Evolutionary conservation across 345 rosid genomes (phyloP).

Genomic region (Citrus cavaleriei): DNA sequence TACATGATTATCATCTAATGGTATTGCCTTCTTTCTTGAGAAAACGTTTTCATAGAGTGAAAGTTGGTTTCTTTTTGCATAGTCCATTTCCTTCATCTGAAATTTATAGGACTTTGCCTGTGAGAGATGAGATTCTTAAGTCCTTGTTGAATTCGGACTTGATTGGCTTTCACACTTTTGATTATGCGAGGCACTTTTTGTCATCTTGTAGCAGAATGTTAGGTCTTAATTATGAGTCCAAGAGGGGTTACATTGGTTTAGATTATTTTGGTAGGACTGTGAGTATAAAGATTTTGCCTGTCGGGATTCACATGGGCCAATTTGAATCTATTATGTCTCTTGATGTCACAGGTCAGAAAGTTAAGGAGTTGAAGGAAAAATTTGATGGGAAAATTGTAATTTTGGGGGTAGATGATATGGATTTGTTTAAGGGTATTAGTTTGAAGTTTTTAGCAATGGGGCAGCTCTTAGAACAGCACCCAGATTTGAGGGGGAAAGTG

Average conservation of each 20-base stretch:
- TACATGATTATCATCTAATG: conserved; percentile 87
- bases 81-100: conserved; percentile 79
- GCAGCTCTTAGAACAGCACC: conserved; percentile 48
- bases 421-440: conserved; percentile 70
- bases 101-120: conserved; percentile 63
- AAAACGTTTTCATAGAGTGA: conserved; percentile 44
- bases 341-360: conserved; percentile 38
- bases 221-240: conserved; percentile 72
- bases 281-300: conserved; percentile 69
- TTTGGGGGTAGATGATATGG: conserved; percentile 81
- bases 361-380: conserved; percentile 50
- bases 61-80: conserved; percentile 71
- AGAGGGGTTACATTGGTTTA: conserved; percentile 79
- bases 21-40: conserved; percentile 67
- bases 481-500: conserved; percentile 43
- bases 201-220: conserved; percentile 81
- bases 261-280: conserved; percentile 79
- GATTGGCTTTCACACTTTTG: conserved; percentile 82
- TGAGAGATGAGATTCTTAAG: conserved; percentile 66
- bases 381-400: conserved; percentile 51
- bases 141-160: conserved; percentile 75
- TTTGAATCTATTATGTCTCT: conserved; percentile 41
- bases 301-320: conserved; percentile 78
- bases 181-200: conserved; percentile 86
- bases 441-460: conserved; percentile 73